phyloP scores from a whole-genome alignment of 257 asterid genomes.

The Nicotiana attenuata region DNA sequence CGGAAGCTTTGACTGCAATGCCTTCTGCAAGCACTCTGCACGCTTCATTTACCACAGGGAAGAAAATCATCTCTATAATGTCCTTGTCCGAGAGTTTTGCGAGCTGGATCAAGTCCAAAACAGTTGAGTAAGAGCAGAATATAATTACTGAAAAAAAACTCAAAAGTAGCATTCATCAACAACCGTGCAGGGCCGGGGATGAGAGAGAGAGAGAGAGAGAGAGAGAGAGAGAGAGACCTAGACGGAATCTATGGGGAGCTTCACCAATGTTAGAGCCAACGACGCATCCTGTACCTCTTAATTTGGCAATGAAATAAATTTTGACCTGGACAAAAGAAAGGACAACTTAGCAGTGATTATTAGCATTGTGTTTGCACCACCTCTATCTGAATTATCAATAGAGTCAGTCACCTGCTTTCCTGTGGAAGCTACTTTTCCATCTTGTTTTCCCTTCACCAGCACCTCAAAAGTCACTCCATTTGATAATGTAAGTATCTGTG shows the following conservation, averaged over 20 bases:
- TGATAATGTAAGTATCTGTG: constrained; percentile 31
- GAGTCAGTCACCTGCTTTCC: constrained; percentile 47
- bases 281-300: constrained; percentile 37
- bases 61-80: constrained; percentile 90
- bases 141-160: not conserved
- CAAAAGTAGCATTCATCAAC: not conserved
- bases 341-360: not conserved
- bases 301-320: constrained; percentile 41
- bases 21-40: constrained; percentile 94
- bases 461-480: constrained; percentile 68
- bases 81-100: constrained; percentile 70
- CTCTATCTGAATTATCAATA: not conserved
- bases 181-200: too few relatives aligned
- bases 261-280: constrained; percentile 37
- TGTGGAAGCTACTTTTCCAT: constrained; percentile 49
- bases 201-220: constrained; percentile 9
- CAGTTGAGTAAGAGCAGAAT: not conserved
- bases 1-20: constrained; percentile 90
- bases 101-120: constrained; percentile 37
- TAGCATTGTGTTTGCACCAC: not conserved
- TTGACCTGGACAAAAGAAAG: constrained; percentile 41
- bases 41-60: constrained; percentile 98
- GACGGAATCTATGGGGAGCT: constrained; percentile 28
- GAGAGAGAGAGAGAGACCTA: constrained; percentile 31
- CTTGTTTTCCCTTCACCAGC: constrained; percentile 38